phyloP scores from a whole-genome alignment of 2,329 filamentous ascomycete genomes.

The Akanthomyces dipterigenus region DNA sequence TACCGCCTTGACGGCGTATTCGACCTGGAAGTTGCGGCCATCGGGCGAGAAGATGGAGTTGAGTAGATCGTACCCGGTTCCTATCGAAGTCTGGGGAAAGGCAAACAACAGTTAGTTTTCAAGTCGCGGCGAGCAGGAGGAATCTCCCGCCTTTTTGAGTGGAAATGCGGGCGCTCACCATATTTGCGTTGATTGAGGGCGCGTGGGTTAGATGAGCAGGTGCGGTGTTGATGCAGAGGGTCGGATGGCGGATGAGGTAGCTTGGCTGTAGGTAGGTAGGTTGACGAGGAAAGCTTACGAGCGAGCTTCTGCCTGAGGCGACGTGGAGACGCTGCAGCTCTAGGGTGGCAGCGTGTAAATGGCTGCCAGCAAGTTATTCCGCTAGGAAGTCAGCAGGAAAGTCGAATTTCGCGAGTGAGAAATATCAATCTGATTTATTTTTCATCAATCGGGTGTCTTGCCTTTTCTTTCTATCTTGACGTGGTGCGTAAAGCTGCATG shows the following conservation, averaged over 20 bases:
- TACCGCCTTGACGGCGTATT: slow-evolving; percentile 97
- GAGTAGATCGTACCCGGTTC: slow-evolving; percentile 97
- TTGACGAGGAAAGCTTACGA: slow-evolving; percentile 10
- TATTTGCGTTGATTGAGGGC: background rate
- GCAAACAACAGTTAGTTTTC: background rate
- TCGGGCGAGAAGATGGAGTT: slow-evolving; percentile 99
- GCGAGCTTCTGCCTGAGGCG: slow-evolving; percentile 12
- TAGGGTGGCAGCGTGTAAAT: background rate
- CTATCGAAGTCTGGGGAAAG: slow-evolving; percentile 87
- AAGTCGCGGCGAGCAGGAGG: background rate
- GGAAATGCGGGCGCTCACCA: slow-evolving; percentile 1
- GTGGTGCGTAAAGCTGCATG: background rate
- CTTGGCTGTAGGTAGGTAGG: background rate
- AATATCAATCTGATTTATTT: background rate
- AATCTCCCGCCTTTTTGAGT: background rate
- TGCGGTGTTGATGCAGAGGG: slow-evolving; percentile 6
- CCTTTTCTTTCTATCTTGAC: background rate
- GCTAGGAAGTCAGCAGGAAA: background rate
- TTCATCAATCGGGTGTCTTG: no score
- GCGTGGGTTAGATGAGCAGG: background rate
- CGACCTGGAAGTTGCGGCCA: slow-evolving; percentile 97
- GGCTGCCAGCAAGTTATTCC: background rate
- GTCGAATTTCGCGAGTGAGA: background rate
- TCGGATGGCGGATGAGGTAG: background rate
- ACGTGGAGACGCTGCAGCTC: slow-evolving; percentile 4